A percentile compares a stretch with the other conserved stretches of the same genome.
Conservation (phyloP, 805 yeast species). For the Saccharomycopsis javanensis region DNA sequence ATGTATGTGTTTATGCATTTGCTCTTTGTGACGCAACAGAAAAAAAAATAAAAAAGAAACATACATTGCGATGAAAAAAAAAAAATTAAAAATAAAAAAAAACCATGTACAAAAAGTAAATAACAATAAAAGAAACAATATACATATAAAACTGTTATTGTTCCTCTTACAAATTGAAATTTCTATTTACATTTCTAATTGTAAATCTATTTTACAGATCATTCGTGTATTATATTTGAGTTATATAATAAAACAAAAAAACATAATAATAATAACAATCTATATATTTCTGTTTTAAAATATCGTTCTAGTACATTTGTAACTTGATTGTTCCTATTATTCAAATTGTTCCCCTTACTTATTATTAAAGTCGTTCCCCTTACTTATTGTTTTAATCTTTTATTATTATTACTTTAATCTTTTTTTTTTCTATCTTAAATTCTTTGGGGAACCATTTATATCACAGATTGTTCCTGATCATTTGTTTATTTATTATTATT, state of each 20-base stretch:
- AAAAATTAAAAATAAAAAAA: not conserved
- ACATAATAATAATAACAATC: no score
- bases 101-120: not conserved
- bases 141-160: not conserved
- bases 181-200: not conserved
- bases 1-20: not conserved
- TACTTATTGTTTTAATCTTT: no score
- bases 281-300: not conserved
- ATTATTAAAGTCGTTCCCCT: no score
- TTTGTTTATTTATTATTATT: not conserved
- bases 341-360: not conserved
- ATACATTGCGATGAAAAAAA: not conserved
- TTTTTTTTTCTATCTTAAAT: not conserved
- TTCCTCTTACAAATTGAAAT: not conserved
- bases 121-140: not conserved
- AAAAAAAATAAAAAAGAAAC: not conserved
- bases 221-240: no score
- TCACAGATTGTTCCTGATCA: not conserved
- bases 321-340: not conserved
- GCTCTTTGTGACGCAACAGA: not conserved
- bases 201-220: not conserved
- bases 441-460: no score
- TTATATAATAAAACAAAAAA: no score
- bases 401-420: no score
- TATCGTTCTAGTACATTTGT: not conserved